Percentiles rank a stretch among this genome's conserved stretches.
These are phyloP conservation scores for Gracilaria domingensis DNA, from an alignment of 23 red algal species.

Conservation along the genomic window DNA sequence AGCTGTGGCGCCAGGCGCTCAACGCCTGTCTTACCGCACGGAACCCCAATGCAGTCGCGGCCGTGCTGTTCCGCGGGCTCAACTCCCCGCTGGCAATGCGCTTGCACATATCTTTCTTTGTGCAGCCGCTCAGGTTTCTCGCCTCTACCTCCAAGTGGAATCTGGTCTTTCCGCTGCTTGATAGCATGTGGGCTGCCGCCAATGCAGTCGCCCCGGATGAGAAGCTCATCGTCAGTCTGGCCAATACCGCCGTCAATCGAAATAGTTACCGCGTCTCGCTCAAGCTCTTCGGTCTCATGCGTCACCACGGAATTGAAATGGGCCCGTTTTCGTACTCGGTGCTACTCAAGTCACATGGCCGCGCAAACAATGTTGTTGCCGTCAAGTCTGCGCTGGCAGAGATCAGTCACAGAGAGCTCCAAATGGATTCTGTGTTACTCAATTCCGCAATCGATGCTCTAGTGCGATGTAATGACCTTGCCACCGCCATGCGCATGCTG, in stretches of 20 bases:
- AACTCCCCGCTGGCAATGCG: neutral
- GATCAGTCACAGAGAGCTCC: neutral
- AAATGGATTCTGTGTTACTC: conserved; percentile 38
- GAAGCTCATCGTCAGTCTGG: conserved; percentile 41
- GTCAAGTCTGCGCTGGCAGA: conserved; percentile 29
- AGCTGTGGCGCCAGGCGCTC: conserved; percentile 13
- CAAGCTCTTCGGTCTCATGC: conserved; percentile 26
- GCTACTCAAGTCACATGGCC: conserved; percentile 53
- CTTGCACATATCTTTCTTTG: conserved; percentile 16
- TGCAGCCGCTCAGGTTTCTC: conserved; percentile 23
- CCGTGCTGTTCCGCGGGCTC: conserved; percentile 13
- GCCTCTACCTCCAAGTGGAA: conserved; percentile 19
- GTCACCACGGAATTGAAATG: conserved; percentile 1
- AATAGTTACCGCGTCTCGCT: conserved; percentile 1
- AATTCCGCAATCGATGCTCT: conserved; percentile 67
- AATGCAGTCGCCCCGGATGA: conserved; percentile 40
- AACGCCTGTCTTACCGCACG: conserved; percentile 24
- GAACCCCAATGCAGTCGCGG: neutral
- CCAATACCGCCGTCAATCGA: conserved; percentile 41
- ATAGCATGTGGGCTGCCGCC: neutral
- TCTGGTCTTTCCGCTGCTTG: conserved; percentile 11
- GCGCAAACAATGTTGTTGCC: conserved; percentile 32
- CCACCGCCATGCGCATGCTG: conserved; percentile 8
- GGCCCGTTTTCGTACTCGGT: conserved; percentile 41
- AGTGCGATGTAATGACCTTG: conserved; percentile 27